These are phyloP conservation scores for Apophysomyces sp. DNA, from an alignment of 371 early-diverging fungal species.

Conservation along the genomic window DNA sequence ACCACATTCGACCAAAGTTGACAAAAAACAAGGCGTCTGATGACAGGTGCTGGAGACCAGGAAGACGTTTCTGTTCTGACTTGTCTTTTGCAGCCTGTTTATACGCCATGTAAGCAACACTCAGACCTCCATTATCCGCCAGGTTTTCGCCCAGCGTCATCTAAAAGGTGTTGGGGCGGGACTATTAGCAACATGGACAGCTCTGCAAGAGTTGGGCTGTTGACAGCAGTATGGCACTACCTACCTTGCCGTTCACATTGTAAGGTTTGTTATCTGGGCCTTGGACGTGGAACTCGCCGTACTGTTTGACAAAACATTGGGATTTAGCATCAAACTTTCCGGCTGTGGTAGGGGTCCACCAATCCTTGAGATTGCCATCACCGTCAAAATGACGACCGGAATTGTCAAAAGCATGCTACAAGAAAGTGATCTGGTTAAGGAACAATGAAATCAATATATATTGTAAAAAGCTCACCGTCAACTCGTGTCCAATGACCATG, in stretches of 20 bases:
- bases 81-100: constrained; percentile 3
- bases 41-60: constrained; percentile 6
- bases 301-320: constrained; percentile 64
- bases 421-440: not conserved
- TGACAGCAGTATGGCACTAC: not conserved
- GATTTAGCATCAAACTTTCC: constrained; percentile 50
- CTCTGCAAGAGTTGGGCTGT: not conserved
- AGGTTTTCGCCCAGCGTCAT: constrained; percentile 70
- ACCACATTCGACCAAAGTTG: constrained; percentile 53
- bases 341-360: constrained; percentile 62
- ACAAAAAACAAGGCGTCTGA: constrained; percentile 54
- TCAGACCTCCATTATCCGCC: constrained; percentile 72
- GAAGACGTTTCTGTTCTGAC: not conserved
- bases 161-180: not conserved
- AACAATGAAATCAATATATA: too few species aligned
- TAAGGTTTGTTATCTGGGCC: constrained; percentile 23
- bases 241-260: constrained; percentile 42
- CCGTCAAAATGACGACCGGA: constrained; percentile 55
- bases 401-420: constrained; percentile 48
- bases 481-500: constrained; percentile 58
- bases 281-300: constrained; percentile 43
- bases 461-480: constrained; percentile 44
- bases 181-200: not conserved
- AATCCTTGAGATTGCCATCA: constrained; percentile 39
- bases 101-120: constrained; percentile 40